Conservation (phyloP, 2,329 filamentous ascomycete genomes). For the Colletotrichum sp. region DNA sequence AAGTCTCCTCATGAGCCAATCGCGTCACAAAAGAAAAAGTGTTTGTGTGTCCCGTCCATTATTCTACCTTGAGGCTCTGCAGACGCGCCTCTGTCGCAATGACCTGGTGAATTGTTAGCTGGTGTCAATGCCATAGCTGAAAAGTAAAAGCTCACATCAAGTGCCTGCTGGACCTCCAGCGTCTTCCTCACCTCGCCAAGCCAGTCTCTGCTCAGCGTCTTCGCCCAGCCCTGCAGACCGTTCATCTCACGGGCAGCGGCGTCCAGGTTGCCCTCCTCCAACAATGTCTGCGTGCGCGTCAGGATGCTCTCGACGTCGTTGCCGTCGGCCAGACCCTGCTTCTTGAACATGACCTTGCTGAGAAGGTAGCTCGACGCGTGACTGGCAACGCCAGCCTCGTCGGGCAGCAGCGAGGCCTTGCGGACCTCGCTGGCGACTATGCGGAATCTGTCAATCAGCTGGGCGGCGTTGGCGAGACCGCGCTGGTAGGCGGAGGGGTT, state of each 20-base stretch:
- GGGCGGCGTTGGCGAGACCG: conserved; percentile 81
- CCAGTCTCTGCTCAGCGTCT: conserved; percentile 94
- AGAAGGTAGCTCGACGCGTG: conserved; percentile 90
- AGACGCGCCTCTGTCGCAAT: conserved; percentile 90
- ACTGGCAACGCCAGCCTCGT: conserved; percentile 91
- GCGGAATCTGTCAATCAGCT: conserved; percentile 94
- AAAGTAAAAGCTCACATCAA: conserved; percentile 75
- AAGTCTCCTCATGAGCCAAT: conserved; percentile 27
- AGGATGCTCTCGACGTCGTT: conserved; percentile 94
- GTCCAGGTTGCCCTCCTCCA: conserved; percentile 94
- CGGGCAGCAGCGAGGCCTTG: conserved; percentile 90
- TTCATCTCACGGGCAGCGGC: conserved; percentile 96
- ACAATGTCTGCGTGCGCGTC: conserved; percentile 83
- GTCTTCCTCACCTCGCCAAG: conserved; percentile 88
- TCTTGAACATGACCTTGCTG: conserved; percentile 96
- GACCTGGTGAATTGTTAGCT: conserved; percentile 55
- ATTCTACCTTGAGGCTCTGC: conserved; percentile 86
- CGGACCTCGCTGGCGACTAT: conserved; percentile 90
- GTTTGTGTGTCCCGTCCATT: conserved; percentile 28
- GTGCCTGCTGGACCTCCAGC: conserved; percentile 92
- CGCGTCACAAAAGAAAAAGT: conserved; percentile 40
- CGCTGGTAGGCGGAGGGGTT: conserved; percentile 93
- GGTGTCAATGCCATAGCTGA: background rate
- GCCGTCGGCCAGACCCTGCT: conserved; percentile 82
- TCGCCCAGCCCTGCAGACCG: conserved; percentile 89